Base-by-base conservation (phyloP, 495 filamentous ascomycete genomes). In the Trichoderma virens region DNA sequence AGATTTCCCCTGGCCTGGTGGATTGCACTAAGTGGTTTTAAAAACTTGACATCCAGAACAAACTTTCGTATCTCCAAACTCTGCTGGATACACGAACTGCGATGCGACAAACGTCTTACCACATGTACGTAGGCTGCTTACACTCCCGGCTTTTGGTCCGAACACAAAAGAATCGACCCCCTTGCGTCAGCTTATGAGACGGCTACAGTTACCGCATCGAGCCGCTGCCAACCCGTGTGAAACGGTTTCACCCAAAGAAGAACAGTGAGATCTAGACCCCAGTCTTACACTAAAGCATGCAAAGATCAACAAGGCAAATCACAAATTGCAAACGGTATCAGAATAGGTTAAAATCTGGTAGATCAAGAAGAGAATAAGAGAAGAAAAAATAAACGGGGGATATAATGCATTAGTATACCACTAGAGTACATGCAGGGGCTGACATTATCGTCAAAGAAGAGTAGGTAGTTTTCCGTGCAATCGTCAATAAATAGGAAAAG, bases 401-500 rank as follows among this genome's bases (percentile, higher is more conserved):
- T 56, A 56, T 56, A 30, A 56, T 56, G 51, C 51, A 56, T 56
- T 56, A 56, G 25, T 56, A 45, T 56, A 56, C 51, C 51, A 56
- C 51, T 56, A 56, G 51, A 56, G 51, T 56, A 56, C 51, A 56
- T 56, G 51, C 51, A 56, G 51, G 25, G 51, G 51, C 51, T 56
- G 51, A 56, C 51, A 56, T 56, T 56, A 56, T 56, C 51, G 25
- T 56, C 51, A 56, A 56, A 56, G 51, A 56, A 56, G 51, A 8
- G 28, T 56, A 56, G 51, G 51, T 56, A 56, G 13, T 56, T 56
- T 56, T 56, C 51, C 51, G 25, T 56, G 25, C 25, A 56, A 56
- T 56, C 51, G 51, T 56, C 51, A 56, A 28, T 56, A 56, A 27
- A 56, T 56, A 30, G 27, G 5, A 28, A 14, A 30, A 9, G 8